Evolutionary conservation across 345 rosid genomes (phyloP), one percentile per base, ranked within the genome.

Genomic region (Anacardium occidentale): DNA sequence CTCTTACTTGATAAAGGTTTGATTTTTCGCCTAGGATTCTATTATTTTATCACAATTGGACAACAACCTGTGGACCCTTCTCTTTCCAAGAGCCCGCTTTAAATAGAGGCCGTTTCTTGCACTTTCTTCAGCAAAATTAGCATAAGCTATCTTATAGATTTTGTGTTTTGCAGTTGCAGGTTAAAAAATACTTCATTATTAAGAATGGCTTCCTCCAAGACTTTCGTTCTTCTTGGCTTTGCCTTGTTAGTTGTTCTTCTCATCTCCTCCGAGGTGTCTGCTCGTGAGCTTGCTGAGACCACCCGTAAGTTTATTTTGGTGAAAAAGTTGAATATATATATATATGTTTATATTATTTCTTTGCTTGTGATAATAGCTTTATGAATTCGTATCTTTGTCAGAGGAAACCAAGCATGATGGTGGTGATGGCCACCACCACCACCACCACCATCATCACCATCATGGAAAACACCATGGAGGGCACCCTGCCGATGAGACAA

Each of bases 221-320:
- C 60, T 54, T 66, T 78, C 24, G 64, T 78, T 13, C 66, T 71
- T 50, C 56, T 80, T 11, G 72, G 69, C 55, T 72, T 76, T 10
- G 66, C 61, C 3, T 24, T 76, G 0, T 72, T 69, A 24, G 22
- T 74, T 61, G 50, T 70, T 29, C 66, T 69, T 58, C 62, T 80
- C 57, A 7, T 70, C 72, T 69, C 77, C 24, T 72, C 78, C 2
- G 57, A 77, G 67, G 70, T 74, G 48, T 66, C 72, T 17, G 84
- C 84, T 63, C 69, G 74, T 17, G 76, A 70, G 26, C 74, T 77
- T 10, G 65, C 72, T 21, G 70, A 70, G 71, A n/a, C 52, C 9
- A 48, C 79, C 45, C 50, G 72, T 68, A 14, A 68, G 72, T n/a
- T 10, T 4, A 10, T 55, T 8, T 25, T 29, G 32, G 32, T 29